Percentiles rank a stretch among this genome's conserved stretches.
phyloP scores from a whole-genome alignment of 192 early-diverging fungal species.

The Mortierella antarctica region DNA sequence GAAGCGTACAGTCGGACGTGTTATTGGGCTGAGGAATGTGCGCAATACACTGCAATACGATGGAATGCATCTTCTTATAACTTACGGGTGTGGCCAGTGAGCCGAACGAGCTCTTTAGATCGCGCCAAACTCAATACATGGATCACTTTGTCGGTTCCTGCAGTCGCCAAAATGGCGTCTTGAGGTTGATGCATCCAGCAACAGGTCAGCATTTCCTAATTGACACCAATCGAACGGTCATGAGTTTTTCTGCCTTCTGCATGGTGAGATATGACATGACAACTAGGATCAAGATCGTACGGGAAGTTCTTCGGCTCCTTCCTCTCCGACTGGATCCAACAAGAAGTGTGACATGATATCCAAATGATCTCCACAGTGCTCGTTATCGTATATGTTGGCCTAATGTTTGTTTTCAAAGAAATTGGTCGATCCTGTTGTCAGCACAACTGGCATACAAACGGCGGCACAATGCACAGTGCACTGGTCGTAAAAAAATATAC shows the following conservation, averaged over 20 bases:
- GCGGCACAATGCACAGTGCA: background rate
- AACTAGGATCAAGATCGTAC: conserved; percentile 8
- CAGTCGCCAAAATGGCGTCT: conserved; percentile 78
- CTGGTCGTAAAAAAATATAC: background rate
- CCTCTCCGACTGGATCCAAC: conserved; percentile 53
- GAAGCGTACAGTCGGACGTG: no score
- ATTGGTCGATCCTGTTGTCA: background rate
- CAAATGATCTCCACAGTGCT: conserved; percentile 92
- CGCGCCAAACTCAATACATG: conserved; percentile 81
- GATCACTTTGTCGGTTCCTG: conserved; percentile 69
- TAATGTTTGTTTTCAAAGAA: conserved; percentile 26
- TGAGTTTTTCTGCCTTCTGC: background rate
- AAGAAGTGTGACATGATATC: conserved; percentile 95
- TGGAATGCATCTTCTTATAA: background rate
- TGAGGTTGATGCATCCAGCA: conserved; percentile 78
- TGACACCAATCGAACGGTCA: background rate
- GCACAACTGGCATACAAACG: background rate
- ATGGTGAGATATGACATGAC: no score
- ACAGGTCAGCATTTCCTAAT: conserved; percentile 66
- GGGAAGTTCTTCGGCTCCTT: conserved; percentile 44
- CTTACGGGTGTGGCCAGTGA: conserved; percentile 73
- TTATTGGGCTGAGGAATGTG: no score
- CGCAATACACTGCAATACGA: no score
- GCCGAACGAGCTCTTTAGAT: conserved; percentile 69
- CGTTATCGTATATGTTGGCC: conserved; percentile 92